Evolutionary conservation across 345 rosid genomes (phyloP).

Genomic region (Eucalyptus polybractea): DNA sequence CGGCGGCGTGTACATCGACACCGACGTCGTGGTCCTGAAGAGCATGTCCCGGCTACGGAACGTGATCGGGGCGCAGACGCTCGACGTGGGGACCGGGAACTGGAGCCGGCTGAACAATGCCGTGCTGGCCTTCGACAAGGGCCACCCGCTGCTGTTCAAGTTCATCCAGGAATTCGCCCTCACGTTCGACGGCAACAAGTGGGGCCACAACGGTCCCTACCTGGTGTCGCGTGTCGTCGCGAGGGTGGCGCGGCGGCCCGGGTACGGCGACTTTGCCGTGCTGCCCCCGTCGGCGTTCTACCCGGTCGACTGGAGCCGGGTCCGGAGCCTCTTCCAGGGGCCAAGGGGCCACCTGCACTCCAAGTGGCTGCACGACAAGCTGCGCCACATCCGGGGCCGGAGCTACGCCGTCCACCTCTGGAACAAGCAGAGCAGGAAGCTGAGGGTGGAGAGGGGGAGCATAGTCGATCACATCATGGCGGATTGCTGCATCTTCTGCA

Average conservation of each 20-base stretch:
- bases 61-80: slow-evolving; percentile 67
- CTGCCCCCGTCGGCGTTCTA: slow-evolving; percentile 78
- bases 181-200: slow-evolving; percentile 79
- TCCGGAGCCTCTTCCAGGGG: slow-evolving; percentile 36
- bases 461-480: slow-evolving; percentile 36
- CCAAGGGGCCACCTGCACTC: slow-evolving; percentile 33
- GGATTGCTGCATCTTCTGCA: slow-evolving; percentile 61
- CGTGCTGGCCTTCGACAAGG: slow-evolving; percentile 64
- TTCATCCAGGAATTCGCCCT: slow-evolving; percentile 76
- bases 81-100: slow-evolving; percentile 35
- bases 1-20: slow-evolving; percentile 78
- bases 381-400: slow-evolving; percentile 19
- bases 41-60: slow-evolving; percentile 39
- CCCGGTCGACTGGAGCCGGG: slow-evolving; percentile 72
- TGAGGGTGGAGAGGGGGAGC: slow-evolving; percentile 54
- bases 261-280: slow-evolving; percentile 38
- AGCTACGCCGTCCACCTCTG: slow-evolving; percentile 73
- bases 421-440: slow-evolving; percentile 71
- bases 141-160: slow-evolving; percentile 56
- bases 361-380: slow-evolving; percentile 29
- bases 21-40: slow-evolving; percentile 55
- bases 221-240: slow-evolving; percentile 72
- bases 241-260: slow-evolving; percentile 21
- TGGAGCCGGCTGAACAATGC: slow-evolving; percentile 93
- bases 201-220: slow-evolving; percentile 98